Evolutionary conservation across 805 yeast species (phyloP).

Genomic region (Candida rishiriensis): DNA sequence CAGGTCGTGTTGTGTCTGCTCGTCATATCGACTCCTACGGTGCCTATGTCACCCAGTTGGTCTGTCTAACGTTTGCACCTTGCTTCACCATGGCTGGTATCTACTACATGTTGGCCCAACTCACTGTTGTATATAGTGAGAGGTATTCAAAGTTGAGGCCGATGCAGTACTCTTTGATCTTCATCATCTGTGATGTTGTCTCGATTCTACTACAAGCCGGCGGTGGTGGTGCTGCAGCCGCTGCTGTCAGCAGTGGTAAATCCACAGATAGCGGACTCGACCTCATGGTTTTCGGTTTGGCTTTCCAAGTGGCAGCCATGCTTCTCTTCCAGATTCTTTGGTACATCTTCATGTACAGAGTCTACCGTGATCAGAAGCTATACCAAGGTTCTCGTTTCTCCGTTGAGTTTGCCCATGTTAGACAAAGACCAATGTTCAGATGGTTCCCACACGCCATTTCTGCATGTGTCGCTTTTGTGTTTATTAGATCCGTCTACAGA

Average conservation of each 20-base stretch:
- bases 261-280: conserved; percentile 43
- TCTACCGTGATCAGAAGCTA: conserved; percentile 22
- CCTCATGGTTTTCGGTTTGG: conserved; percentile 71
- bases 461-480: conserved; percentile 44
- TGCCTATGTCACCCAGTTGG: conserved; percentile 54
- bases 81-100: conserved; percentile 76
- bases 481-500: conserved; percentile 65
- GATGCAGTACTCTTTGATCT: conserved; percentile 51
- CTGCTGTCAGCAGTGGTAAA: conserved; percentile 28
- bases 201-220: conserved; percentile 59
- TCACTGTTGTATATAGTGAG: conserved; percentile 54
- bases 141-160: conserved; percentile 46
- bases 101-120: conserved; percentile 60
- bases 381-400: conserved; percentile 30
- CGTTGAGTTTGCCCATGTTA: conserved; percentile 26
- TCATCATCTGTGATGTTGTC: conserved; percentile 55
- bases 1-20: conserved; percentile 48
- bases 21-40: conserved; percentile 25
- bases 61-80: conserved; percentile 66
- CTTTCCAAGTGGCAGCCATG: conserved; percentile 68
- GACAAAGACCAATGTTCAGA: conserved; percentile 32
- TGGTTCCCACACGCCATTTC: conserved; percentile 42
- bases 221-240: conserved; percentile 68
- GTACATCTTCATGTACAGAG: conserved; percentile 38
- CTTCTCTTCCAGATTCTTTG: conserved; percentile 47